Evolutionary conservation across 2,329 filamentous ascomycete species (phyloP), one percentile per base, ranked within the genome.

Genomic region (Epichloe elymi): DNA sequence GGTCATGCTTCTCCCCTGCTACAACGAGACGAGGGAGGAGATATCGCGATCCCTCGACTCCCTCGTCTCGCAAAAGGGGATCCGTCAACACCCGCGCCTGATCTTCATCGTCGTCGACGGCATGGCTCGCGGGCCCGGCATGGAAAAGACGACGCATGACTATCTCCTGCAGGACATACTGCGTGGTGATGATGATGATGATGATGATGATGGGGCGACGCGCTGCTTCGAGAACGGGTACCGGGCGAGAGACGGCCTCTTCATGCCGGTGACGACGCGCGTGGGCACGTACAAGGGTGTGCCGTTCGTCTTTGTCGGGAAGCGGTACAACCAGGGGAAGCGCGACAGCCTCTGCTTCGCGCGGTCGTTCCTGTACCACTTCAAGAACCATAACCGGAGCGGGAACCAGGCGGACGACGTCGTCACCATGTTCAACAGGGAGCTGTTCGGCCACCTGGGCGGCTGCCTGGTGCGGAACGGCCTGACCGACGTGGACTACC

Each of bases 31-130:
- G 0, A 57, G 61, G 6, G 62, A 72, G 4, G 72, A 75, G 53
- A 59, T 73, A 23, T 65, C 60, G 3, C 63, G 65, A 2, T 74
- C 72, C 0, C 64, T 75, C 0, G 69, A 74, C 51, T 75, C 72
- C 3, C 59, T 75, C 4, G 64, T 73, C 5, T 61, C 63, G 0
- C 72, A 75, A 54, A 65, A 67, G 52, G 63, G 67, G 3, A 68
- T 75, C 19, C 65, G 65, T 0, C 53, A 65, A 3, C 70, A 75
- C 48, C 65, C 67, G 11, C 62, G 67, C 10, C 61, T 68, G 30
- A 73, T 75, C 38, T 67, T 75, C 54, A 70, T 75, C 49, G 65
- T 75, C 3, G 73, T 74, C 19, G 72, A 75, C 41, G 73, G 73
- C 10, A 68, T 72, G 36, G 71, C 69, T 5, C 67, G 70, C 14